Evolutionary conservation across 208 protist species (phyloP).

Genomic region (Jaenimonas drosophilae): DNA sequence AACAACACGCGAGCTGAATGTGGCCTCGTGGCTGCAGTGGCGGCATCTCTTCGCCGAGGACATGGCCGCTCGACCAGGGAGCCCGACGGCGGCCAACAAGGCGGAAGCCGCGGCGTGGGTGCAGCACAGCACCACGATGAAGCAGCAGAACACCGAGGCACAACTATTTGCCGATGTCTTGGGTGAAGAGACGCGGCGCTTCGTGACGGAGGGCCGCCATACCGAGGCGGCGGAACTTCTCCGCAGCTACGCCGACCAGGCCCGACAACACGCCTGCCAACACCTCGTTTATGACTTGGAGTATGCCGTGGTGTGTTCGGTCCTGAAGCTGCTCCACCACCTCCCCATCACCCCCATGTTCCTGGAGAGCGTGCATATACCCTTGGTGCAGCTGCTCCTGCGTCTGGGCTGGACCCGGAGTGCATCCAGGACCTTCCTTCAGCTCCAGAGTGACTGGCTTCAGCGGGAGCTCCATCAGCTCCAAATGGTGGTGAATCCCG

Average conservation of each 20-base stretch:
- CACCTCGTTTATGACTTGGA: constrained; percentile 60
- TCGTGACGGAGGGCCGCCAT: constrained; percentile 58
- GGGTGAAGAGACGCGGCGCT: constrained; percentile 48
- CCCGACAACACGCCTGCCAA: constrained; percentile 39
- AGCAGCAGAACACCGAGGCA: constrained; percentile 25
- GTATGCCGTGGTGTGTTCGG: constrained; percentile 36
- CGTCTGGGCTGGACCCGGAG: constrained; percentile 53
- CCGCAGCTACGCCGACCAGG: constrained; percentile 39
- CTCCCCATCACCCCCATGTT: constrained; percentile 61
- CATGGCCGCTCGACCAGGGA: background rate
- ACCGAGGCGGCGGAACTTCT: constrained; percentile 60
- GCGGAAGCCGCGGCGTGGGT: background rate
- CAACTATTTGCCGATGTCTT: constrained; percentile 54
- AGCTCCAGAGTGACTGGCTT: constrained; percentile 61
- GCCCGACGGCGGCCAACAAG: constrained; percentile 4
- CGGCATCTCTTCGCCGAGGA: constrained; percentile 17
- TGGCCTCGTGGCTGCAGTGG: constrained; percentile 55
- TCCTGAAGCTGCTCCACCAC: constrained; percentile 24
- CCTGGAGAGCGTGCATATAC: constrained; percentile 69
- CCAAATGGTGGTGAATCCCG: constrained; percentile 50
- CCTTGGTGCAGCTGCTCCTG: constrained; percentile 66
- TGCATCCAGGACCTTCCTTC: constrained; percentile 36
- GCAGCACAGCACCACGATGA: constrained; percentile 2
- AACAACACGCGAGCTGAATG: constrained; percentile 62
- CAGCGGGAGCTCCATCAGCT: constrained; percentile 57